Percentiles rank a stretch among this genome's conserved stretches.
phyloP scores from a whole-genome alignment of 768 basidiomycete species.

The Trametes gibbosa region DNA sequence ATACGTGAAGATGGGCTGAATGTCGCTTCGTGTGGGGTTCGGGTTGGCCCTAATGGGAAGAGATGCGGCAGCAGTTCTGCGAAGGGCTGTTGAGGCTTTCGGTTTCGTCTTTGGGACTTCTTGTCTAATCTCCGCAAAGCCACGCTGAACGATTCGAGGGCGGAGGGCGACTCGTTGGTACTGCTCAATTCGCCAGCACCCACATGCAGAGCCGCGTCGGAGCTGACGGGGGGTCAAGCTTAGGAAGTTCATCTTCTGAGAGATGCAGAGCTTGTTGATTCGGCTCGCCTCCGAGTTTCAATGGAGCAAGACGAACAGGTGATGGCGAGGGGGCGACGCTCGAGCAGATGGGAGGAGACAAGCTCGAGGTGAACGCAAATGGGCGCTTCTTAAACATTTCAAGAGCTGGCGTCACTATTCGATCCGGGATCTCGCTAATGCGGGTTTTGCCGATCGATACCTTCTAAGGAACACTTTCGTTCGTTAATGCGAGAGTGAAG shows the following conservation, averaged over 20 bases:
- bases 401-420: too few relatives aligned
- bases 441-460: too few relatives aligned
- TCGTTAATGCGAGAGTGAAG: too few relatives aligned
- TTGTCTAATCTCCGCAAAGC: background rate
- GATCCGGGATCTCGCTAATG: too few relatives aligned
- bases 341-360: too few relatives aligned
- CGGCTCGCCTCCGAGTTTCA: too few relatives aligned
- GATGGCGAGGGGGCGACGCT: too few relatives aligned
- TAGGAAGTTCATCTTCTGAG: conserved; percentile 3
- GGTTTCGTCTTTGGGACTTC: conserved; percentile 49
- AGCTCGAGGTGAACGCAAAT: too few relatives aligned
- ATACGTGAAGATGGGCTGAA: conserved; percentile 77
- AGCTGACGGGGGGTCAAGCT: conserved; percentile 1
- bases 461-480: too few relatives aligned
- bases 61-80: conserved; percentile 82
- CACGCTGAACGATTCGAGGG: background rate
- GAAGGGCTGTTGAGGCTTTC: conserved; percentile 76
- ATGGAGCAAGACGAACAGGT: too few relatives aligned
- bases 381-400: too few relatives aligned
- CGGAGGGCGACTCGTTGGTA: background rate
- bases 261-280: too few relatives aligned
- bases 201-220: background rate
- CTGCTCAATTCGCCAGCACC: background rate
- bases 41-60: conserved; percentile 83
- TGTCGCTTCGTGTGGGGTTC: conserved; percentile 79